A percentile compares a stretch with the other conserved stretches of the same genome.
phyloP scores from a whole-genome alignment of 768 basidiomycete genomes.

The Strobilomyces dryophilus region DNA sequence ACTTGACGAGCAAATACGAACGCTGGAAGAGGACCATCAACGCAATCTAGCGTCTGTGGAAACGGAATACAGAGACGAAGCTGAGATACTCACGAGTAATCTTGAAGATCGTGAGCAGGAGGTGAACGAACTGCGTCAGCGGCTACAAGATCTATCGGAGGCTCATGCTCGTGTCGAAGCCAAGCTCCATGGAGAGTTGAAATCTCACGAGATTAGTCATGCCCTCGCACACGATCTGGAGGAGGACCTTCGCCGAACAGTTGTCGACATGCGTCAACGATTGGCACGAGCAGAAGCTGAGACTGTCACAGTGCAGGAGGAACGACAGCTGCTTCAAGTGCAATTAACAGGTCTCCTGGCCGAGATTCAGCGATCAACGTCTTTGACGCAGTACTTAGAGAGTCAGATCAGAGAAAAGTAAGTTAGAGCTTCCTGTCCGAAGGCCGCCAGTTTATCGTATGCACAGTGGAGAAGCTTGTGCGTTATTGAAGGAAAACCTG shows the following conservation, averaged over 20 bases:
- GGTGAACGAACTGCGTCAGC: conserved; percentile 29
- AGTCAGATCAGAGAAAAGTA: conserved; percentile 61
- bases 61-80: conserved; percentile 31
- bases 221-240: conserved; percentile 32
- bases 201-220: conserved; percentile 24
- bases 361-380: conserved; percentile 60
- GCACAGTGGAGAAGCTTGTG: conserved; percentile 46
- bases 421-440: conserved; percentile 11
- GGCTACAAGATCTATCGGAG: conserved; percentile 38
- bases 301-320: conserved; percentile 40
- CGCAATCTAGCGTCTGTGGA: conserved; percentile 24
- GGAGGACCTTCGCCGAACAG: conserved; percentile 33
- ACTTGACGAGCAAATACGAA: conserved; percentile 17
- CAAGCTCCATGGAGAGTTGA: conserved; percentile 20
- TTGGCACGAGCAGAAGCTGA: conserved; percentile 39
- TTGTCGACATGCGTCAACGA: conserved; percentile 35
- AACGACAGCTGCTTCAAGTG: conserved; percentile 49
- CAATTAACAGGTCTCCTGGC: conserved; percentile 58
- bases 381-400: conserved; percentile 60
- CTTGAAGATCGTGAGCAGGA: conserved; percentile 36
- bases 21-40: conserved; percentile 28
- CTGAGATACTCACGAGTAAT: conserved; percentile 35
- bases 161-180: conserved; percentile 32
- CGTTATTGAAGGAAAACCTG: conserved; percentile 37
- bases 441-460: conserved; percentile 4